Percentiles rank a stretch among this genome's conserved stretches.
These are phyloP conservation scores for Candida nemodendra DNA, from an alignment of 805 yeast genomes.

Conservation along the genomic window DNA sequence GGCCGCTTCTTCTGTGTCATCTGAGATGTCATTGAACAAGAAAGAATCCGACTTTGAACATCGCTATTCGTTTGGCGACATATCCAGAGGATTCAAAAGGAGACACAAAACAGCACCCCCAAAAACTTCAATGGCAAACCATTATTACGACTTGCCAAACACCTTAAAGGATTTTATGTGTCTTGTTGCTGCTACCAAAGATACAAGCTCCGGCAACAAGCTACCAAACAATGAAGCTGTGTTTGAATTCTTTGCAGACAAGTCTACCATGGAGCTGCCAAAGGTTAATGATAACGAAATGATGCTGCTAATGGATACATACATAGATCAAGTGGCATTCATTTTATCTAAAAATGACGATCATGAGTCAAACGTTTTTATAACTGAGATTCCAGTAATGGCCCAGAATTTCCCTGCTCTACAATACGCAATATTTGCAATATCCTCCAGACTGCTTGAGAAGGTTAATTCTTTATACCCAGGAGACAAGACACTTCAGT, in stretches of 20 bases:
- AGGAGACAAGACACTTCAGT: conserved; percentile 30
- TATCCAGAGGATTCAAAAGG: conserved; percentile 6
- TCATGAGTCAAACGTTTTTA: conserved; percentile 34
- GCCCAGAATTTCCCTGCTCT: conserved; percentile 35
- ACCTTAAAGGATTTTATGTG: conserved; percentile 41
- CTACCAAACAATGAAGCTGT: conserved; percentile 26
- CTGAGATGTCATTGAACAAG: conserved; percentile 20
- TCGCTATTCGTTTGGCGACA: conserved; percentile 21
- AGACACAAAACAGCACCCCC: conserved; percentile 6
- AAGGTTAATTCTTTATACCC: conserved; percentile 16
- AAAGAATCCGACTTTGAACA: conserved; percentile 25
- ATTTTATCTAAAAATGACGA: conserved; percentile 18
- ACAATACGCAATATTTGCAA: conserved; percentile 28
- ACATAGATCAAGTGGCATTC: conserved; percentile 37
- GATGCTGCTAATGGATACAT: conserved; percentile 32
- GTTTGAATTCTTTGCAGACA: conserved; percentile 29
- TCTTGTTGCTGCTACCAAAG: conserved; percentile 34
- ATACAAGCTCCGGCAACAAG: conserved; percentile 11
- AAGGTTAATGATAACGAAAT: conserved; percentile 33
- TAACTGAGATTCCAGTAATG: conserved; percentile 35
- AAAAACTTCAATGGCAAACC: conserved; percentile 10
- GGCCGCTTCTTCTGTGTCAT: conserved; percentile 19
- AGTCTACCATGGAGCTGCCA: conserved; percentile 23
- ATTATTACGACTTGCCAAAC: conserved; percentile 31
- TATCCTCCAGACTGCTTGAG: conserved; percentile 30